Conservation (phyloP, 2,329 filamentous ascomycete genomes). For the Periconia sp. region DNA sequence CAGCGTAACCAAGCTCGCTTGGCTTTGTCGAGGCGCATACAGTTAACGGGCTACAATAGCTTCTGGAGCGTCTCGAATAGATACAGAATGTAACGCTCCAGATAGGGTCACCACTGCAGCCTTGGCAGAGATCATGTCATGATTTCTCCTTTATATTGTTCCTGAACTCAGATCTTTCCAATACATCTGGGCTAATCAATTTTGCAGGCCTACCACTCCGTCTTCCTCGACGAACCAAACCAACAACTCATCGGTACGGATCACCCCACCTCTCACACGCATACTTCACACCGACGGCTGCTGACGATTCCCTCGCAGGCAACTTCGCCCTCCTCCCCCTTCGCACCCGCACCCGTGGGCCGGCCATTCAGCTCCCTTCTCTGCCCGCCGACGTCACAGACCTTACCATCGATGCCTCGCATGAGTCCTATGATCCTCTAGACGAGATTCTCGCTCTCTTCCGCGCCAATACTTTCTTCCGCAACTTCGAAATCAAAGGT, state of each 20-base stretch:
- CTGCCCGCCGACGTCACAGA: conserved; percentile 61
- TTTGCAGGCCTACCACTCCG: conserved; percentile 98
- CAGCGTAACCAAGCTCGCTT: no score
- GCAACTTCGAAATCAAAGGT: conserved; percentile 99
- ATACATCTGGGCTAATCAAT: no score
- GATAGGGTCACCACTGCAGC: no score
- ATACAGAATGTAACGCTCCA: no score
- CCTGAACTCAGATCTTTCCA: conserved; percentile 9
- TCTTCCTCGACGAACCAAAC: conserved; percentile 84
- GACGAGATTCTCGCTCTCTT: conserved; percentile 94
- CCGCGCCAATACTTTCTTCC: conserved; percentile 98
- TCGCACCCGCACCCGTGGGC: conserved; percentile 93
- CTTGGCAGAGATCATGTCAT: no score
- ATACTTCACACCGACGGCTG: background rate
- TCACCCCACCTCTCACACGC: background rate
- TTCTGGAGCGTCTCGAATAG: no score
- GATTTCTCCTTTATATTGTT: background rate
- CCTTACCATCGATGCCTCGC: conserved; percentile 73
- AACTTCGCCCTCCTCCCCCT: conserved; percentile 96
- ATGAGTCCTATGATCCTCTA: conserved; percentile 92
- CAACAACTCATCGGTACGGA: conserved; percentile 66
- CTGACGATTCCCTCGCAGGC: conserved; percentile 54
- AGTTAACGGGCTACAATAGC: no score
- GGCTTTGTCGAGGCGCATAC: no score
- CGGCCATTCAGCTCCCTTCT: conserved; percentile 80